Evolutionary conservation across 805 yeast species (phyloP), one percentile per base, ranked within the genome.

Genomic region (Spathaspora sp.): DNA sequence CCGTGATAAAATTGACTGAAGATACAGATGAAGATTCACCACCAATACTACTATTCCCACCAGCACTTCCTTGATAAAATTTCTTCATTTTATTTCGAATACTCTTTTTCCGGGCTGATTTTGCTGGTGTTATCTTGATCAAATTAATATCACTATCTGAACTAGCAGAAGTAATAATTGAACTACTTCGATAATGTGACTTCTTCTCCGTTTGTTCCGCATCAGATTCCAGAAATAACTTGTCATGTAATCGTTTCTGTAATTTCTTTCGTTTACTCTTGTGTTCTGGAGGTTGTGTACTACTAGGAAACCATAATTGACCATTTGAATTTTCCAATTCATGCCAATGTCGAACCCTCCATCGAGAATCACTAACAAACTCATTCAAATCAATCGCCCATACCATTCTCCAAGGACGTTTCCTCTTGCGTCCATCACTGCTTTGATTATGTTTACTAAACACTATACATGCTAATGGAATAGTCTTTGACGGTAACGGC

Each of bases 341-440:
- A 56, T 72, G 62, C 81, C 86, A 81, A 60, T 81, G 82, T 19
- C 59, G 60, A n/a, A 70, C 62, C 54, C 86, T 64, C 89, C 90
- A 86, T 2, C 74, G 67, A 12, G 75, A 47, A 61, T 87, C 92
- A 50, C 78, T 75, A 11, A 79, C 64, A 29, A 77, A 65, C 60
- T 87, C 94, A 52, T 78, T 72, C 47, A 83, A 60, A 49, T 83
- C 86, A 5, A 87, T 75, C 48, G 86, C 83, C 92, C 92, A 87
- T 5, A 76, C 68, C 61, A 81, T 65, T 52, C 75, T 76, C 64
- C 75, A 72, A 19, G 69, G 70, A 31, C 43, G 35, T 31, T 19
- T 31, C 12, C 31, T 12, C 10, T 8, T 9, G 4, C 45, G 17
- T 14, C 16, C 20, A 23, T 23, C 26, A 23, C 26, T 23, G 26